Conservation (phyloP, 176 grass and related monocot species). For the Cocos nucifera region DNA sequence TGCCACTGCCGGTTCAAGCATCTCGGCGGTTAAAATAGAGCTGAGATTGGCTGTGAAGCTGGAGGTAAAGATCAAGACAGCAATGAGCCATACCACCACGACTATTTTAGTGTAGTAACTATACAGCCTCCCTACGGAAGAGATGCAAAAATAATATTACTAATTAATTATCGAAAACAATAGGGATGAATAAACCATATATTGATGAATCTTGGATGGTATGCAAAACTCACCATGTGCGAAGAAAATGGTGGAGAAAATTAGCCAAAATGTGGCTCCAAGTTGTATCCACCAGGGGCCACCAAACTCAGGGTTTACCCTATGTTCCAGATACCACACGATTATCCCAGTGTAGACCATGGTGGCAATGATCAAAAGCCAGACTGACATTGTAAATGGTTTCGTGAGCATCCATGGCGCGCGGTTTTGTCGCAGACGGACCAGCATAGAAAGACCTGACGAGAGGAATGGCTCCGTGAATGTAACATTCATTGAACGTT, state of each 20-base stretch:
- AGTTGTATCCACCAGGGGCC: slow-evolving; percentile 5
- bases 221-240: slow-evolving; percentile 1
- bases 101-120: slow-evolving; percentile 22
- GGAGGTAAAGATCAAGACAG: slow-evolving; percentile 16
- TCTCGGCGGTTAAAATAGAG: slow-evolving; percentile 18
- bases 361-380: slow-evolving; percentile 12
- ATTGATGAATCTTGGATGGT: no score
- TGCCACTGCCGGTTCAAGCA: slow-evolving; percentile 1
- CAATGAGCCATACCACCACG: slow-evolving; percentile 19
- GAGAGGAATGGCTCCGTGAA: slow-evolving; percentile 25
- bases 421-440: not conserved
- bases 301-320: slow-evolving; percentile 5
- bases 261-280: slow-evolving; percentile 20
- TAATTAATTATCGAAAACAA: no score
- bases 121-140: not conserved
- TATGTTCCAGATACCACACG: slow-evolving; percentile 21
- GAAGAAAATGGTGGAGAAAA: slow-evolving; percentile 20
- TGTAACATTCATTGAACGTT: not conserved
- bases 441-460: slow-evolving; percentile 24
- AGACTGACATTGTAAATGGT: slow-evolving; percentile 12
- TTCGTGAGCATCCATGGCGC: slow-evolving; percentile 7
- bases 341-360: not conserved
- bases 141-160: not conserved
- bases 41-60: slow-evolving; percentile 30
- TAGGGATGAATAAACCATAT: no score